A percentile compares a stretch with the other conserved stretches of the same genome.
phyloP scores from a whole-genome alignment of 345 rosid species.

The Syzygium jambos region DNA sequence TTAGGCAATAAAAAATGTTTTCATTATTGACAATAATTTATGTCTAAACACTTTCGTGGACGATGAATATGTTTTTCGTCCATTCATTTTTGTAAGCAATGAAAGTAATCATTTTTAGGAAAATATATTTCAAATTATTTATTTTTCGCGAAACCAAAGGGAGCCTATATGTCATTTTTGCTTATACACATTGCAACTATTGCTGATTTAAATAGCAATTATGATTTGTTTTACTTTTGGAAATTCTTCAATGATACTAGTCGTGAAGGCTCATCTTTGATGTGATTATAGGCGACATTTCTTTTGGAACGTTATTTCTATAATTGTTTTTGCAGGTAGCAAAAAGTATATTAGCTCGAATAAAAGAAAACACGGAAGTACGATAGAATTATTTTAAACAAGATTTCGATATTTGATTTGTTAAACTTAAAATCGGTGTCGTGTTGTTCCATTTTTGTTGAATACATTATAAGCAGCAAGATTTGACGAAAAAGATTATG shows the following conservation, averaged over 20 bases:
- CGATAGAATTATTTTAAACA: neutral
- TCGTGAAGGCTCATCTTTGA: neutral
- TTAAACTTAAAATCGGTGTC: neutral
- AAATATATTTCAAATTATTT: neutral
- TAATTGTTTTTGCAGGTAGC: neutral
- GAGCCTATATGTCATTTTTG: neutral
- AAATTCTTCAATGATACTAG: neutral
- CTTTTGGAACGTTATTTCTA: neutral
- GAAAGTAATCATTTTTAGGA: neutral
- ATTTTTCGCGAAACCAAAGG: rapidly evolving
- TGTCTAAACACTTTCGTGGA: neutral
- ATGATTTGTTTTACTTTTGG: neutral
- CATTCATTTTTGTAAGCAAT: neutral
- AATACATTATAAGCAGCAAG: neutral
- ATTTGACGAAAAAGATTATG: neutral
- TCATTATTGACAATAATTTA: neutral
- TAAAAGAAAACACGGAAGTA: neutral
- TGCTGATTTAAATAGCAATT: neutral
- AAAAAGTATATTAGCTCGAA: neutral
- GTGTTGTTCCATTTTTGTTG: neutral
- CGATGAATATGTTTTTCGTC: neutral
- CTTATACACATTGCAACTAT: neutral
- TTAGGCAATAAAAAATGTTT: neutral
- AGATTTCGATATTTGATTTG: neutral
- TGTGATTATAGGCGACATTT: neutral